A percentile compares a stretch with the other conserved stretches of the same genome.
These are phyloP conservation scores for Fusarium algeriense DNA, from an alignment of 2,329 filamentous ascomycete species.

Conservation along the genomic window DNA sequence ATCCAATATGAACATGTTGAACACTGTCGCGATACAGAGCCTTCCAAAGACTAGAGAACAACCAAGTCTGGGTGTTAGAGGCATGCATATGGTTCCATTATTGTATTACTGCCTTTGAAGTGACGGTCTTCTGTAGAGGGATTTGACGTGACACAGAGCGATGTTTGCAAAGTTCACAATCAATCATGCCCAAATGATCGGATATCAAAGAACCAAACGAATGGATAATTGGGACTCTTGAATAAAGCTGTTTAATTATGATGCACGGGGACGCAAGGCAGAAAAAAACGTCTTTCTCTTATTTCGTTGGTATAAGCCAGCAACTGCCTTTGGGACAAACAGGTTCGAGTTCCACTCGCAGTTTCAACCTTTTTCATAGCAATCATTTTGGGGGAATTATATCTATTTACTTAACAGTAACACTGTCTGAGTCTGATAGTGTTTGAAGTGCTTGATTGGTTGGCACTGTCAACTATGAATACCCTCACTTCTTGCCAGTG, in stretches of 20 bases:
- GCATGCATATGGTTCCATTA: too few species aligned
- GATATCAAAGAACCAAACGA: too few species aligned
- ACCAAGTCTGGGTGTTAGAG: neutral
- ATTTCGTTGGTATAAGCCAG: neutral
- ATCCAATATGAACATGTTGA: neutral
- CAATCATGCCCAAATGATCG: neutral
- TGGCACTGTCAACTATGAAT: conserved; percentile 19
- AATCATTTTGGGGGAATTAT: neutral
- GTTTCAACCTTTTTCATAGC: neutral
- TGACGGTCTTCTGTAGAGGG: neutral
- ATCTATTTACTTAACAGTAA: neutral
- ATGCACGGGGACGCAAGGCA: neutral
- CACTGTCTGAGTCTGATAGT: too few species aligned
- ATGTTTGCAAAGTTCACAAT: neutral
- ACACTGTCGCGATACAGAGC: neutral
- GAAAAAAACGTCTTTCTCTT: neutral
- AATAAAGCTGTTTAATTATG: neutral
- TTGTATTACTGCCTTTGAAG: neutral
- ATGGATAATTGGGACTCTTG: neutral
- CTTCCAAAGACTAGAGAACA: neutral
- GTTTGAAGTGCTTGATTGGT: neutral
- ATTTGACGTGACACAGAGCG: neutral
- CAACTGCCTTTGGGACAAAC: too few species aligned
- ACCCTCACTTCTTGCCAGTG: conserved; percentile 28
- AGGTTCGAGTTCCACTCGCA: neutral